Evolutionary conservation across 441 rosid genomes (phyloP), one percentile per base, ranked within the genome.

Genomic region (Eruca vesicaria): DNA sequence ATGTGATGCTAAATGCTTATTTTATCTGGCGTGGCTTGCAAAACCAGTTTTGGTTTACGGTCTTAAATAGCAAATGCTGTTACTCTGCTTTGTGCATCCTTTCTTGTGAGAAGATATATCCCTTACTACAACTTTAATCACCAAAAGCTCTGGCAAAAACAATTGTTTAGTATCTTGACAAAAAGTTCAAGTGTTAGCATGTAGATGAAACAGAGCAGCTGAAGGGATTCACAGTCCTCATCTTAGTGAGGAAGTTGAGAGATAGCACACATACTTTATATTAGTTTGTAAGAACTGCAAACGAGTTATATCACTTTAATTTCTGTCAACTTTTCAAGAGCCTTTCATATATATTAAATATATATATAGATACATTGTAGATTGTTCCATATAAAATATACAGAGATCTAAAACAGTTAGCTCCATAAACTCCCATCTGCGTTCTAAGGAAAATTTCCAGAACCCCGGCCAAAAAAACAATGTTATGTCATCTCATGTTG

Each of bases 401-500:
- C 89, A 85, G 56, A 69, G 83, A 78, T 74, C 26, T 50, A 82
- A 82, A 20, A 43, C 80, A 72, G 77, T 66, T 71, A 75, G 78
- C 85, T 45, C 77, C 86, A 85, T 80, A 84, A 76, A 7, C 69
- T 28, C 29, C 62, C 76, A 50, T 63, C 73, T 76, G 72, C 73
- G 72, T 67, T 19, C 59, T 76, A 66, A 19, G 32, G 29, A 33
- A 67, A 15, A 66, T 21, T 32, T 29, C 28, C 53, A 43, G 52
- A 66, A 7, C 45, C 72, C 5, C 33, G 18, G 53, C 36, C 66
- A 65, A 19, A 73, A 59, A 73, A 59, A 28, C 45, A 67, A 59
- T 35, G 56, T 61, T 38, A 21, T 10, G 60, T 84, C 84, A 83
- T 83, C 88, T 81, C 90, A 86, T 86, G 79, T 86, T 83, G 82